These are phyloP conservation scores for Picea mariana DNA, from an alignment of 83 land plant species.

Conservation along the genomic window DNA sequence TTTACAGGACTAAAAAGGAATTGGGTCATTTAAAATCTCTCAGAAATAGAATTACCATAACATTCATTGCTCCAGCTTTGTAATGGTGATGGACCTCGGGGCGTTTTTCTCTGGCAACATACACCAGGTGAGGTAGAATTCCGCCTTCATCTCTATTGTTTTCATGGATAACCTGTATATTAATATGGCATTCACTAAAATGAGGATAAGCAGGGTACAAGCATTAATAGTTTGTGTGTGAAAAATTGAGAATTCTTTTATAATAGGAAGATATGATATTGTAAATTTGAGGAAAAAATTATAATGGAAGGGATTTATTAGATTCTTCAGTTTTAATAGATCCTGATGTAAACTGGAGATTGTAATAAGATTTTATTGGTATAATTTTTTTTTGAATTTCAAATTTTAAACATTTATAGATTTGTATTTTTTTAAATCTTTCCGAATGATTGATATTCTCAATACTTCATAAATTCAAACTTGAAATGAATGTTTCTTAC, in stretches of 20 bases:
- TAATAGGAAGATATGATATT: no score
- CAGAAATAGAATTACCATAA: conserved; percentile 13
- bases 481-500: neutral
- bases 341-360: no score
- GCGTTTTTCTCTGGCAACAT: no score
- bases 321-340: no score
- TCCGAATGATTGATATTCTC: neutral
- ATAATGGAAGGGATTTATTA: neutral
- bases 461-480: neutral
- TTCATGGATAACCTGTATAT: conserved; percentile 32
- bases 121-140: neutral
- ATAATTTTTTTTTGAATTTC: no score
- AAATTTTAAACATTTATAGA: no score
- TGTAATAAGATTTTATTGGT: no score
- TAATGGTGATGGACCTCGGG: no score
- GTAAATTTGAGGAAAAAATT: neutral
- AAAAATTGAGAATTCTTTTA: no score
- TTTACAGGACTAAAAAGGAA: neutral
- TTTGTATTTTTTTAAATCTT: neutral
- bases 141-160: conserved; percentile 14
- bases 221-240: no score
- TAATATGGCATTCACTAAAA: neutral
- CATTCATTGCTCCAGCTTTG: no score
- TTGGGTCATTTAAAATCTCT: neutral
- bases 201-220: no score